Evolutionary conservation across 2,329 filamentous ascomycete genomes (phyloP), one percentile per base, ranked within the genome.

Genomic region (Venturia nashicola): DNA sequence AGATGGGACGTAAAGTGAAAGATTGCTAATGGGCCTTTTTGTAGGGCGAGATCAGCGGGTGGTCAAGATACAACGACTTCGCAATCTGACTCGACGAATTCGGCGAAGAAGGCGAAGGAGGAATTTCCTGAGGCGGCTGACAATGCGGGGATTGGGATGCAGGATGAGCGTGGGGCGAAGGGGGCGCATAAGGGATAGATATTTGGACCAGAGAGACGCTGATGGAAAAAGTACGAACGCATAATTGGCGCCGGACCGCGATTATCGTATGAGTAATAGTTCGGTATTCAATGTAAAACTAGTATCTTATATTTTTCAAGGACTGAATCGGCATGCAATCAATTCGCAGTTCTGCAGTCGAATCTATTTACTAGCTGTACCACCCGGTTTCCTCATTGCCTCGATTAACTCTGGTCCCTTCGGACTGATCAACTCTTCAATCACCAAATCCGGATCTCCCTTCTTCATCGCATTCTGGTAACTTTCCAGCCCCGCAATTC

Each of bases 101-200:
- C 71, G 39, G 72, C 69, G 59, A 67, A 69, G 34, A 76, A 75
- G 70, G 76, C 77, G 34, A 80, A 80, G 73, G 70, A 77, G 63
- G 77, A 79, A 63, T 73, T 76, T 63, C 79, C 79, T 3, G 79
- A 79, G 69, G 74, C 77, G 16, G 78, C 79, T 0, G 77, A 76
- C 60, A 70, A 71, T 60, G 74, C 74, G 6, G 51, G 27, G 0
- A 79, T 81, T 68, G 79, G 79, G 0, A 79, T 81, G 76, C 77
- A 80, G 69, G 78, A 80, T 69, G 78, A 81, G 73, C 72, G 78
- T 63, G 79, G 78, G 64, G 75, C 74, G 48, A 76, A 78, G 63
- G 77, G 77, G 48, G 59, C 51, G 14, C 27, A 57, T 36, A 57
- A 57, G 16, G 51, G 51, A 57, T 57, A n/a, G 18, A n/a, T 7